Evolutionary conservation across 2,329 filamentous ascomycete species (phyloP), one percentile per base, ranked within the genome.

Genomic region (Calonectria pseudoreteaudii): DNA sequence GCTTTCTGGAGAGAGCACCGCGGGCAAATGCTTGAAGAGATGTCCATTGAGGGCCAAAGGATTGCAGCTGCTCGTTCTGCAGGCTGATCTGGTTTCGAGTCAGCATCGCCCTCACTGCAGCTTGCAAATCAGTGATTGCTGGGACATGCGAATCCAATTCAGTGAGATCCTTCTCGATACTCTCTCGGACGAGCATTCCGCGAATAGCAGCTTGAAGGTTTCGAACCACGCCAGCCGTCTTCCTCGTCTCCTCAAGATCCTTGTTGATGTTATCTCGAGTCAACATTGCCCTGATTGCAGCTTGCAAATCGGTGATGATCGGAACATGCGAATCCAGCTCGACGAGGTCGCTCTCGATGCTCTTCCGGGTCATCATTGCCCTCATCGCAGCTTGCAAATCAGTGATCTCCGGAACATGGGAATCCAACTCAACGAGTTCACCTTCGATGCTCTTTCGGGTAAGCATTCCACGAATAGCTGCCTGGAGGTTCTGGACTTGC

Each of bases 121-220:
- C 91, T 86, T 96, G 94, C 72, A 95, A 84, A 68, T 87, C 84
- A 66, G 87, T 87, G 74, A 92, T 87, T 41, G 87, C 86, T 62
- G 82, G 82, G 75, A 87, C 86, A 78, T 91, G 84, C 72, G 86
- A 85, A 70, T 89, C 87, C 65, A 94, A 86, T 67, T 86, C 83
- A 76, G 86, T 84, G 71, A 90, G 85, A 73, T 92, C 89, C 66
- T 89, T 85, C 26, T 88, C 86, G 68, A 93, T 84, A 60, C 88
- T 87, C 74, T 86, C 88, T 79, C 94, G 89, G 76, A 92, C 83
- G 72, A 95, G 83, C 85, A 91, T 90, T 79, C 94, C 94, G 73
- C 94, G 90, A 77, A 92, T 89, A 50, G 90, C 90, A 69, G 93
- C 91, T 84, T 95, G 94, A 53, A 95, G 87, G 58, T 87, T 85